A percentile compares a stretch with the other conserved stretches of the same genome.
These are phyloP conservation scores for Didymella lethalis DNA, from an alignment of 2,329 filamentous ascomycete species.

Conservation along the genomic window DNA sequence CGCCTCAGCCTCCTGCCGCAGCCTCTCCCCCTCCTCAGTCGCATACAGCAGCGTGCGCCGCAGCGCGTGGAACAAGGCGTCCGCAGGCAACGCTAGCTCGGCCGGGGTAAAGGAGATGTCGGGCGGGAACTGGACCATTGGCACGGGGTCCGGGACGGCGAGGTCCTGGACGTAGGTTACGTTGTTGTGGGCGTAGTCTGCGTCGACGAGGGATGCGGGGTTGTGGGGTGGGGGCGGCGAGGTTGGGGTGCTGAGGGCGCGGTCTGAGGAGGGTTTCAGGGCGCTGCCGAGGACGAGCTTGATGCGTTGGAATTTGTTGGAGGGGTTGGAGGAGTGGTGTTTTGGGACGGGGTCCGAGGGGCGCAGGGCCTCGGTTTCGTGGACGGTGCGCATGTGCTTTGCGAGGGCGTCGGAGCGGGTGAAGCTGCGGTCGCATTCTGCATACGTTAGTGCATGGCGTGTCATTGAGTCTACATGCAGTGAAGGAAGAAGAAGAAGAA, in stretches of 20 bases:
- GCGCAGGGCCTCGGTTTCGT: conserved; percentile 93
- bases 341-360: conserved; percentile 76
- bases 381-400: conserved; percentile 98
- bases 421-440: conserved; percentile 94
- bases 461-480: no score
- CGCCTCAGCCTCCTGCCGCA: conserved; percentile 70
- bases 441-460: neutral
- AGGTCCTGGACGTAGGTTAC: conserved; percentile 65
- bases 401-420: conserved; percentile 94
- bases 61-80: conserved; percentile 70
- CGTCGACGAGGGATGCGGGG: conserved; percentile 23
- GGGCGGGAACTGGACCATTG: conserved; percentile 61
- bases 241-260: conserved; percentile 45
- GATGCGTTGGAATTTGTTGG: conserved; percentile 56
- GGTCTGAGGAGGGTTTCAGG: conserved; percentile 38
- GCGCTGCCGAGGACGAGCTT: conserved; percentile 54
- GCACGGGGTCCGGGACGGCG: conserved; percentile 66
- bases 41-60: conserved; percentile 76
- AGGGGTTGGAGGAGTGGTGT: conserved; percentile 59
- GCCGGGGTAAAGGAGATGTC: conserved; percentile 69
- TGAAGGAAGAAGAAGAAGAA: neutral
- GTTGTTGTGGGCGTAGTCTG: conserved; percentile 62
- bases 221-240: conserved; percentile 43
- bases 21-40: conserved; percentile 68
- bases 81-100: conserved; percentile 71